Conservation (phyloP, 2,329 filamentous ascomycete species). For the Aureobasidium leucospermi region DNA sequence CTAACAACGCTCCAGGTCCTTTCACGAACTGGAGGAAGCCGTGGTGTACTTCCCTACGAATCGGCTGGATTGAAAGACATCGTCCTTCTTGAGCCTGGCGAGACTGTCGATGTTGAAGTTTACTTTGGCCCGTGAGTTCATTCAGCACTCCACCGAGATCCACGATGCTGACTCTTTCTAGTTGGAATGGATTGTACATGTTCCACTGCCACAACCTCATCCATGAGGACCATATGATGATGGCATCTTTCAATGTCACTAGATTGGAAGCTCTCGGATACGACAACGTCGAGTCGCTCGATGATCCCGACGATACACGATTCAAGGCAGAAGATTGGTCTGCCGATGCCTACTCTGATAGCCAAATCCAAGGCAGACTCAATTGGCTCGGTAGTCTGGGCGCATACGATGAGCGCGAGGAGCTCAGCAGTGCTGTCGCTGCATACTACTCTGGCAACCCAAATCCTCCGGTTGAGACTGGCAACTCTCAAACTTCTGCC, state of each 20-base stretch:
- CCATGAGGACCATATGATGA: conserved; percentile 33
- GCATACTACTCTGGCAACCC: conserved; percentile 5
- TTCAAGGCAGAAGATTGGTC: conserved; percentile 20
- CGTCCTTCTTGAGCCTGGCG: conserved; percentile 47
- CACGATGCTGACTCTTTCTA: not conserved
- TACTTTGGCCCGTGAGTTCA: conserved; percentile 37
- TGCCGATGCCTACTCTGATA: not conserved
- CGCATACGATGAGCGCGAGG: conserved; percentile 10
- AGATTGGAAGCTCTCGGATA: conserved; percentile 28
- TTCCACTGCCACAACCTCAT: conserved; percentile 17
- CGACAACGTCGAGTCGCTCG: conserved; percentile 22
- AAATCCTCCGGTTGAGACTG: not conserved
- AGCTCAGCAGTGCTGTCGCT: conserved; percentile 2
- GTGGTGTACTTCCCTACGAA: conserved; percentile 46
- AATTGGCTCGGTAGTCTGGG: conserved; percentile 11
- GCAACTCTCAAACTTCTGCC: not conserved
- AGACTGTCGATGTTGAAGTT: conserved; percentile 45
- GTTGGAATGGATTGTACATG: conserved; percentile 46
- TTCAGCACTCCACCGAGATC: not conserved
- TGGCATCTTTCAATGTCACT: conserved; percentile 39
- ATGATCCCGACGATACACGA: conserved; percentile 18
- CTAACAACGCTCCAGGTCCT: conserved; percentile 36
- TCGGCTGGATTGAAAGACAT: conserved; percentile 51
- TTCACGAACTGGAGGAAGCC: conserved; percentile 40
- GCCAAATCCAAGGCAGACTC: conserved; percentile 5